Evolutionary conservation across 1,139 yeast species (phyloP).

Genomic region (Nakaseomyces delphensis): DNA sequence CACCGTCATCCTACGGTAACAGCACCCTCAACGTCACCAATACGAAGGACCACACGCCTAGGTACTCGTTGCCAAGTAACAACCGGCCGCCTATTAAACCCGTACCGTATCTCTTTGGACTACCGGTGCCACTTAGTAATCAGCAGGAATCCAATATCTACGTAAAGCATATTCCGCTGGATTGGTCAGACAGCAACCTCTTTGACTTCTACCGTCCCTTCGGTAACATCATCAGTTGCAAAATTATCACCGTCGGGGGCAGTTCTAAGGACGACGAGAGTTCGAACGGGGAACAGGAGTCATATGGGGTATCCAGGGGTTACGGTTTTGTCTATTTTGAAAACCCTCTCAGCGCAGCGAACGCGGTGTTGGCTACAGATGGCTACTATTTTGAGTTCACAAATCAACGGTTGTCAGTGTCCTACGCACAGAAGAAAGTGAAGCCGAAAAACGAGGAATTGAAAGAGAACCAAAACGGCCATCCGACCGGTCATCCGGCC

Average conservation of each 20-base stretch:
- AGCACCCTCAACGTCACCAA: constrained; percentile 8
- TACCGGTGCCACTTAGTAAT: constrained; percentile 29
- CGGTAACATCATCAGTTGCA: constrained; percentile 41
- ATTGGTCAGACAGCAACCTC: constrained; percentile 28
- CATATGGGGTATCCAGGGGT: constrained; percentile 35
- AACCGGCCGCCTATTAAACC: not conserved
- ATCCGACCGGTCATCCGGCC: no score
- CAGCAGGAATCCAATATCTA: constrained; percentile 32
- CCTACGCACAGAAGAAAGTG: constrained; percentile 27
- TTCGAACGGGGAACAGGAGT: constrained; percentile 10
- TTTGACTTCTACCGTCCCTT: constrained; percentile 29
- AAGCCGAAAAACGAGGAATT: not conserved
- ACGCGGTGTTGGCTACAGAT: constrained; percentile 39
- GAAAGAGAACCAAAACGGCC: not conserved
- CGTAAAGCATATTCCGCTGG: constrained; percentile 29
- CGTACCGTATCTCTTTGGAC: constrained; percentile 7
- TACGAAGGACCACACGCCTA: not conserved
- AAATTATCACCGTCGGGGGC: constrained; percentile 40
- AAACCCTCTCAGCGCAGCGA: constrained; percentile 40
- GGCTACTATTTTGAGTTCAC: constrained; percentile 24
- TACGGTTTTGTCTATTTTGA: constrained; percentile 46
- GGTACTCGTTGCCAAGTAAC: not conserved
- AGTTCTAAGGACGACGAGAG: constrained; percentile 14
- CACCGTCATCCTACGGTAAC: constrained; percentile 1
- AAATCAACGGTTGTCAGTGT: constrained; percentile 23